Evolutionary conservation across 768 basidiomycete species (phyloP).

Genomic region (Dacryopinax spathularia): DNA sequence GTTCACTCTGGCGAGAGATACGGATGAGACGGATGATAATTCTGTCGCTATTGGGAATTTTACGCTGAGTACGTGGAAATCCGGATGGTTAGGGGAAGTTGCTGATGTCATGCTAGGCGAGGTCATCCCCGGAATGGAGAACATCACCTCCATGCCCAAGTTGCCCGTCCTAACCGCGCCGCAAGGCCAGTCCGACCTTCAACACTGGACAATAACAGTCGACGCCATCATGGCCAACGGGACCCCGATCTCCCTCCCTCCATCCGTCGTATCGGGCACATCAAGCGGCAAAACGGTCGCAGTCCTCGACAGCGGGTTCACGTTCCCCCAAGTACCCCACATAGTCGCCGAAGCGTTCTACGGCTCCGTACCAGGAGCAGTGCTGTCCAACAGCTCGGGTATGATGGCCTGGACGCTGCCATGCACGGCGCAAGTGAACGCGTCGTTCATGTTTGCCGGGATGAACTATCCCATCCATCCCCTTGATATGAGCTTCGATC

Average conservation of each 20-base stretch:
- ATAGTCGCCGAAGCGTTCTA: conserved; percentile 75
- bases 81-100: neutral
- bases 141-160: conserved; percentile 47
- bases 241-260: neutral
- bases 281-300: conserved; percentile 51
- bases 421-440: conserved; percentile 55
- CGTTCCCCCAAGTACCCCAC: conserved; percentile 44
- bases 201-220: conserved; percentile 65
- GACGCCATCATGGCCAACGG: conserved; percentile 38
- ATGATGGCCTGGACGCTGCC: conserved; percentile 49
- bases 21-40: conserved; percentile 32
- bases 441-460: conserved; percentile 62
- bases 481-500: conserved; percentile 38
- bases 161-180: conserved; percentile 34
- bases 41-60: conserved; percentile 47
- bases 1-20: conserved; percentile 46
- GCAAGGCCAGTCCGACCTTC: conserved; percentile 34
- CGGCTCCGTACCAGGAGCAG: conserved; percentile 58
- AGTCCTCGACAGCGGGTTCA: conserved; percentile 38
- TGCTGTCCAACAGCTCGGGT: conserved; percentile 39
- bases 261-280: conserved; percentile 53
- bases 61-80: neutral
- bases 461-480: conserved; percentile 55
- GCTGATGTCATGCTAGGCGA: conserved; percentile 32
- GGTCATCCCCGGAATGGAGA: conserved; percentile 44